A percentile compares a stretch with the other conserved stretches of the same genome.
phyloP scores from a whole-genome alignment of 495 filamentous ascomycete genomes.

The Penicillium herquei region DNA sequence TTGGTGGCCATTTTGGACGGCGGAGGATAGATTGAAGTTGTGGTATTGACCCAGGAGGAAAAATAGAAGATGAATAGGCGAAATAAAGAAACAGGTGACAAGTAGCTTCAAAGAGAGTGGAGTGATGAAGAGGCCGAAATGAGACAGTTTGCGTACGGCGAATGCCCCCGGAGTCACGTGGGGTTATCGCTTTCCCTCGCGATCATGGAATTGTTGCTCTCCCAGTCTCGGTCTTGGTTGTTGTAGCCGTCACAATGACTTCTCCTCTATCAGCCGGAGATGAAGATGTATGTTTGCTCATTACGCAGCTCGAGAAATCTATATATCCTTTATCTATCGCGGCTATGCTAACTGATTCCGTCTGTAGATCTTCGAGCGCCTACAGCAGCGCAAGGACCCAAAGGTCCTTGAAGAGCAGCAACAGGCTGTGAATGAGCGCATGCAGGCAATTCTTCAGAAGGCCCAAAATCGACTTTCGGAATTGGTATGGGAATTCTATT shows the following conservation, averaged over 20 bases:
- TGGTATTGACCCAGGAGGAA: neutral
- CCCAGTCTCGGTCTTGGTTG: slow-evolving; percentile 21
- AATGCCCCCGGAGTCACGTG: slow-evolving; percentile 2
- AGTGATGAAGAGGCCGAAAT: neutral
- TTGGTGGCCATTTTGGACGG: slow-evolving; percentile 66
- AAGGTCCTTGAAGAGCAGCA: slow-evolving; percentile 60
- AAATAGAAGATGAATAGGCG: neutral
- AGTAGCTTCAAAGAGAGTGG: neutral
- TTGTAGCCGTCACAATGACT: slow-evolving; percentile 44
- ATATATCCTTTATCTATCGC: neutral
- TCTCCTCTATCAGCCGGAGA: slow-evolving; percentile 43
- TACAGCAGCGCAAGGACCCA: slow-evolving; percentile 61
- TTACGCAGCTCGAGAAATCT: neutral
- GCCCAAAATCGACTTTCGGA: slow-evolving; percentile 61
- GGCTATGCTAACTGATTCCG: neutral
- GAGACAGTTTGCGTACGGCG: neutral
- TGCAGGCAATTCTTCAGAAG: slow-evolving; percentile 64
- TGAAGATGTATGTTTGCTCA: slow-evolving; percentile 32
- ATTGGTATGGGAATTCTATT: slow-evolving; percentile 34
- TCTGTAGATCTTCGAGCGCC: slow-evolving; percentile 61
- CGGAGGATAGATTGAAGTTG: neutral
- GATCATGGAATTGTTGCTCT: slow-evolving; percentile 5
- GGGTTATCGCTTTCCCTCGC: slow-evolving; percentile 15
- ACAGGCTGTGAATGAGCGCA: slow-evolving; percentile 58
- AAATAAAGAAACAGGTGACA: neutral